These are phyloP conservation scores for Saussurea involucrata DNA, from an alignment of 129 eudicot species.

Conservation along the genomic window DNA sequence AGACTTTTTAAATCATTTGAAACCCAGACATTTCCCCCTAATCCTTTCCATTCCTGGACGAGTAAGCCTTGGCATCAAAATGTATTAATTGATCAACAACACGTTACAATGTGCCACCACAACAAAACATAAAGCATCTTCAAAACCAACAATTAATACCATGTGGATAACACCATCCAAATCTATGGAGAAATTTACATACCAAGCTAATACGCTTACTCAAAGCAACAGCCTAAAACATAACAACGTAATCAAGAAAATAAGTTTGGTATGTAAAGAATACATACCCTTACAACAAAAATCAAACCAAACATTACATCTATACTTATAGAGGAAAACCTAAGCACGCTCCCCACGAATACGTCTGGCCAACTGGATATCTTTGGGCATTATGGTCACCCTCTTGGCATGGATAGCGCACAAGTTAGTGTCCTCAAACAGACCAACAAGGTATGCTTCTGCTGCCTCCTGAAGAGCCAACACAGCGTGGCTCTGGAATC, in stretches of 20 bases:
- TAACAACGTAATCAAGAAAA: background rate
- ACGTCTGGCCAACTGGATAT: conserved; percentile 64
- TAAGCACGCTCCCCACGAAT: conserved; percentile 81
- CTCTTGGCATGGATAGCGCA: conserved; percentile 80
- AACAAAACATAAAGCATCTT: too few species aligned
- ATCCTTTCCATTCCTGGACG: too few species aligned
- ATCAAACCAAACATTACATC: background rate
- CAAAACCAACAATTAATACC: background rate
- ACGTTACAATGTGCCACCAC: too few species aligned
- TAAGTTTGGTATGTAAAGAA: conserved; percentile 7
- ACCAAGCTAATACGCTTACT: background rate
- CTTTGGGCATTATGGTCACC: conserved; percentile 77
- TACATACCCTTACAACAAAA: conserved; percentile 8
- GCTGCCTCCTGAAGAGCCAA: conserved; percentile 78
- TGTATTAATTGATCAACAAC: too few species aligned
- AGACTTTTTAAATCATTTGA: too few species aligned
- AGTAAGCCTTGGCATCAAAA: too few species aligned
- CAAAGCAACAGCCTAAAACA: background rate
- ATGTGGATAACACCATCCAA: background rate
- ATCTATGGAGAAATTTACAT: conserved; percentile 7
- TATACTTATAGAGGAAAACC: background rate
- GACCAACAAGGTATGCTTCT: conserved; percentile 71
- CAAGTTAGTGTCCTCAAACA: conserved; percentile 66
- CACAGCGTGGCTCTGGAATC: conserved; percentile 78
- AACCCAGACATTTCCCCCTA: too few species aligned